phyloP scores from a whole-genome alignment of 1,284 basidiomycete species.

The Cryptococcus amylolentus region DNA sequence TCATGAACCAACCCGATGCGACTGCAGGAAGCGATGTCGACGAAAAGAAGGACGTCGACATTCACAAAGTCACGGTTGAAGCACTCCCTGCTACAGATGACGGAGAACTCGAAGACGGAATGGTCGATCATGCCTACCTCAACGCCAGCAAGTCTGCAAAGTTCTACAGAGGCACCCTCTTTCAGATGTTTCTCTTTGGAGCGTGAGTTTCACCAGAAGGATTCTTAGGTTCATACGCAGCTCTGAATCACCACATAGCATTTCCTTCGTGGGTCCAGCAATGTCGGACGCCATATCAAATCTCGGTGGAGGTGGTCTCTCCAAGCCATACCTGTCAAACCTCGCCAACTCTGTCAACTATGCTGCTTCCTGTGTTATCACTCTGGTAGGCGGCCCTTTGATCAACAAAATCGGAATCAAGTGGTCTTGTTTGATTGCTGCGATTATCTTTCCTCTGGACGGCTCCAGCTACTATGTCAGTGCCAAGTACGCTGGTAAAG shows the following conservation, averaged over 20 bases:
- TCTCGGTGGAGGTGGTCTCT: slow-evolving; percentile 34
- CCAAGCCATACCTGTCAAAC: slow-evolving; percentile 26
- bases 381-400: slow-evolving; percentile 31
- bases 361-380: slow-evolving; percentile 18
- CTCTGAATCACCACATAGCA: not conserved
- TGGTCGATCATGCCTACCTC: slow-evolving; percentile 20
- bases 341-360: slow-evolving; percentile 20
- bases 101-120: slow-evolving; percentile 1
- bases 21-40: not conserved
- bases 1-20: not conserved
- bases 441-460: slow-evolving; percentile 15
- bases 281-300: slow-evolving; percentile 29
- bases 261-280: slow-evolving; percentile 27
- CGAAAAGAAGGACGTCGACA: not conserved
- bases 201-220: slow-evolving; percentile 14
- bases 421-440: slow-evolving; percentile 27
- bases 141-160: slow-evolving; percentile 11
- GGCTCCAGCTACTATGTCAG: slow-evolving; percentile 26
- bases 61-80: not conserved
- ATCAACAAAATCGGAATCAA: slow-evolving; percentile 39
- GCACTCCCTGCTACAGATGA: not conserved
- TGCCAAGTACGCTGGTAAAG: slow-evolving; percentile 16
- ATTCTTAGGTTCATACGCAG: not conserved
- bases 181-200: slow-evolving; percentile 32
- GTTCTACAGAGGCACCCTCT: slow-evolving; percentile 21